Conservation (phyloP, 1,139 yeast genomes). For the Candida sp. region DNA sequence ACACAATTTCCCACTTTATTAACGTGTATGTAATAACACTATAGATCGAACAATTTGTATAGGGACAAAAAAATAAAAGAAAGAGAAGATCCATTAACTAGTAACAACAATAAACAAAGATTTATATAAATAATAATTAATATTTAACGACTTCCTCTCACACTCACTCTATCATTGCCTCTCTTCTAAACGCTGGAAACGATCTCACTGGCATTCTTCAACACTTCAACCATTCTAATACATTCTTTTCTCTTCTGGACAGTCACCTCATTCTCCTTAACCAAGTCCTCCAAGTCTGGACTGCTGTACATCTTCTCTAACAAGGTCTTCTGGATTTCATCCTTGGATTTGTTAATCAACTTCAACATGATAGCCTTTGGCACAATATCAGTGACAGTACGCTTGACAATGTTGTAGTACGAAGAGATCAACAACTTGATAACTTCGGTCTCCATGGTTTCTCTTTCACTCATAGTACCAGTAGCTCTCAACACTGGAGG, state of each 20-base stretch:
- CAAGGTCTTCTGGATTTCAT: slow-evolving; percentile 87
- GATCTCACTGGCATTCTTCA: slow-evolving; percentile 88
- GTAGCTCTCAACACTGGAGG: slow-evolving; percentile 95
- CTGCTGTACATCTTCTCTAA: slow-evolving; percentile 86
- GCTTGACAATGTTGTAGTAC: slow-evolving; percentile 89
- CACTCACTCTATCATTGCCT: not conserved
- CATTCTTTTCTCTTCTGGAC: slow-evolving; percentile 97
- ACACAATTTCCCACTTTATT: not conserved
- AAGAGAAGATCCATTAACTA: not conserved
- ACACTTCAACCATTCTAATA: slow-evolving; percentile 90
- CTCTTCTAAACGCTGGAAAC: slow-evolving; percentile 73
- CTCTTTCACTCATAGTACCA: slow-evolving; percentile 95
- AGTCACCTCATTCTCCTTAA: slow-evolving; percentile 91
- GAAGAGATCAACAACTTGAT: slow-evolving; percentile 90
- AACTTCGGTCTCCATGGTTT: slow-evolving; percentile 96
- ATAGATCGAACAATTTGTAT: not conserved
- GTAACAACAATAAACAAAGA: not conserved
- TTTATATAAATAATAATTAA: not conserved
- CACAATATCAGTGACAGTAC: slow-evolving; percentile 90
- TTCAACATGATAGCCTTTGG: slow-evolving; percentile 97
- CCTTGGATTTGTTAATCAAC: slow-evolving; percentile 82
- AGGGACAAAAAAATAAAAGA: not conserved
- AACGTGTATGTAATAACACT: not conserved
- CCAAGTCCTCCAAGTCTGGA: slow-evolving; percentile 74
- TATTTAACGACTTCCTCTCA: not conserved